phyloP scores from a whole-genome alignment of 495 filamentous ascomycete species.

The Tirmania nivea region DNA sequence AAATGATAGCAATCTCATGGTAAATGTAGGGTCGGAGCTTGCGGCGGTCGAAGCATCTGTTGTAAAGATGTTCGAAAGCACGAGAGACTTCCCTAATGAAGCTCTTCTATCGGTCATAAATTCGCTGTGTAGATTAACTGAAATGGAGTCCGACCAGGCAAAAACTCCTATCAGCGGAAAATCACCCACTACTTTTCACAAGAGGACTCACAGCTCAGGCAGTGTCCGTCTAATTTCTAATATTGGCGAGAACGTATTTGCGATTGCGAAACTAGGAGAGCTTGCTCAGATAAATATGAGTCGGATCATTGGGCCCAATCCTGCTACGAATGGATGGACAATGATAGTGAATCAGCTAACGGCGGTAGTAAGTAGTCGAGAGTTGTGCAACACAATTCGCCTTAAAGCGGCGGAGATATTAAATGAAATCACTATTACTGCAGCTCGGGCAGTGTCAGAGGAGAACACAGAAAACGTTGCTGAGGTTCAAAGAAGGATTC shows the following conservation, averaged over 20 bases:
- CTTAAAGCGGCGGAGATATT: conserved; percentile 51
- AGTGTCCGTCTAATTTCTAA: conserved; percentile 30
- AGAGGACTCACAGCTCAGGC: conserved; percentile 39
- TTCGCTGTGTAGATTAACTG: conserved; percentile 47
- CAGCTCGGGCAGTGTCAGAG: conserved; percentile 30
- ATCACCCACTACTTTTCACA: conserved; percentile 26
- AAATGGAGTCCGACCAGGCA: conserved; percentile 22
- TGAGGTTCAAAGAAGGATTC: conserved; percentile 43
- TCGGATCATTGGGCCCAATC: conserved; percentile 42
- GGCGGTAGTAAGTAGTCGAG: conserved; percentile 33
- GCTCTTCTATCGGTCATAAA: conserved; percentile 58
- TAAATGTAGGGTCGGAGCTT: conserved; percentile 55
- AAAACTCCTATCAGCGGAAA: conserved; percentile 11
- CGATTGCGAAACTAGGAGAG: conserved; percentile 60
- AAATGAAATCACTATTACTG: conserved; percentile 46
- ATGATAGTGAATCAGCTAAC: conserved; percentile 48
- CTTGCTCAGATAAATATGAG: conserved; percentile 57
- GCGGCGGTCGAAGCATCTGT: conserved; percentile 78
- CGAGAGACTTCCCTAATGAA: conserved; percentile 60
- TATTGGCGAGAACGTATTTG: conserved; percentile 49
- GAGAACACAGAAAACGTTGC: conserved; percentile 31
- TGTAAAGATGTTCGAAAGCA: conserved; percentile 70
- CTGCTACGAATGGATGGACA: conserved; percentile 49
- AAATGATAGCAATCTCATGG: conserved; percentile 22
- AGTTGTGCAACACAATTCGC: conserved; percentile 37